Percentiles rank a stretch among this genome's conserved stretches.
Conservation (phyloP, 495 filamentous ascomycete genomes). For the Tuber melanosporum region DNA sequence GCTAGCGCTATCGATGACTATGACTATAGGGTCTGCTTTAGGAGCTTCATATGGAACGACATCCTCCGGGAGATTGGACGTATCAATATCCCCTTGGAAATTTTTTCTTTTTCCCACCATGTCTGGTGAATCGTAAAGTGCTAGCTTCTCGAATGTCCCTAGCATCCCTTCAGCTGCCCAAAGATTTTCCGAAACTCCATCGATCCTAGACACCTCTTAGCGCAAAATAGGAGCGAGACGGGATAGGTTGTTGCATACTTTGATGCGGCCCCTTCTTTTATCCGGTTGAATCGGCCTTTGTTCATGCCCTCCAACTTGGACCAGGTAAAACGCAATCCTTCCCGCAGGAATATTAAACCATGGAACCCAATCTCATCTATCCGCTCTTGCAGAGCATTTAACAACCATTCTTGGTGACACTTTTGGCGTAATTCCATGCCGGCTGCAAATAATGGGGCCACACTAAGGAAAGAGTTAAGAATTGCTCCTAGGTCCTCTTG, state of each 20-base stretch:
- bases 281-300: constrained; percentile 32
- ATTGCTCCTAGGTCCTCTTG: background rate
- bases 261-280: constrained; percentile 39
- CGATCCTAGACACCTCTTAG: constrained; percentile 27
- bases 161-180: constrained; percentile 40
- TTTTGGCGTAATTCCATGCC: constrained; percentile 38
- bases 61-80: constrained; percentile 28
- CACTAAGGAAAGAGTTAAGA: constrained; percentile 12
- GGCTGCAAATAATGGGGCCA: constrained; percentile 29
- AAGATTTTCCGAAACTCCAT: constrained; percentile 38
- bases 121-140: constrained; percentile 34
- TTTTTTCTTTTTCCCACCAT: constrained; percentile 16
- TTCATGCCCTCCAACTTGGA: constrained; percentile 33
- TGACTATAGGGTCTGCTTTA: constrained; percentile 6
- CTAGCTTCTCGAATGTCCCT: constrained; percentile 33
- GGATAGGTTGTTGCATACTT: constrained; percentile 19
- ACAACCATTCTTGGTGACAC: constrained; percentile 35
- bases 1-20: background rate
- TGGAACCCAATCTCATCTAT: constrained; percentile 35
- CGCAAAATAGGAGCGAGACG: background rate
- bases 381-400: constrained; percentile 13
- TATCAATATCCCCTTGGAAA: constrained; percentile 37
- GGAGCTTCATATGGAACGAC: constrained; percentile 30
- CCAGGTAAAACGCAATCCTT: constrained; percentile 36
- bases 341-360: constrained; percentile 31